Base-by-base conservation (phyloP, 352 stramenopile genomes). In the Pelagophyceae sp. region DNA sequence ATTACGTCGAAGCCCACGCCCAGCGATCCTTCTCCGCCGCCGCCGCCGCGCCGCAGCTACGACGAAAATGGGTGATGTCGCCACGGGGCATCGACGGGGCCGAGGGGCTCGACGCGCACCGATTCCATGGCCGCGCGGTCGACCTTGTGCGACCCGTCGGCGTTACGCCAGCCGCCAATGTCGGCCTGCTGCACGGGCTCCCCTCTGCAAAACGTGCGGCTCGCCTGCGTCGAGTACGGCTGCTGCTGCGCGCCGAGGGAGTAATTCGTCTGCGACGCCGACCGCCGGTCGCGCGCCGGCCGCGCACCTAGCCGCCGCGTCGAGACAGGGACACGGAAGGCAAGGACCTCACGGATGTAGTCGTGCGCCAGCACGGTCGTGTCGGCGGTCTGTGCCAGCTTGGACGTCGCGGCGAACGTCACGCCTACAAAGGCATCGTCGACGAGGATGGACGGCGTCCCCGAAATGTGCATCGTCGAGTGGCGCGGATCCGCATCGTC, bases 1-100 rank as follows among this genome's bases (percentile, higher is more conserved):
- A 71, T 71, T 3, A 71, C 15, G 61, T 71, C 33, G 61, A 71
- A 71, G 61, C 29, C 11, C n/a, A 71, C 33, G 61, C 61, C 61
- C 3, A 71, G 61, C 3, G 3, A 3, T 1, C 61, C 61, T 15
- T 37, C 61, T 27, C 61, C 61, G 61, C 61, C 61, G 61, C 61
- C 61, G 61, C 61, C 61, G 61, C 61, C 61, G 61, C 61, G 61
- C n/a, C 29, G 23, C 23, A 65, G 23, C 17, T n/a, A 33, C n/a
- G n/a, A n/a, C n/a, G n/a, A n/a, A n/a, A n/a, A n/a, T n/a, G n/a
- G n/a, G n/a, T n/a, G n/a, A n/a, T n/a, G n/a, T n/a, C n/a, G n/a
- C n/a, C n/a, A n/a, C n/a, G n/a, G n/a, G n/a, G n/a, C n/a, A n/a
- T n/a, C n/a, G n/a, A n/a, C n/a, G n/a, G n/a, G n/a, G n/a, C n/a